These are phyloP conservation scores for Coemansia reversa DNA, from an alignment of 192 early-diverging fungal genomes.

Conservation along the genomic window DNA sequence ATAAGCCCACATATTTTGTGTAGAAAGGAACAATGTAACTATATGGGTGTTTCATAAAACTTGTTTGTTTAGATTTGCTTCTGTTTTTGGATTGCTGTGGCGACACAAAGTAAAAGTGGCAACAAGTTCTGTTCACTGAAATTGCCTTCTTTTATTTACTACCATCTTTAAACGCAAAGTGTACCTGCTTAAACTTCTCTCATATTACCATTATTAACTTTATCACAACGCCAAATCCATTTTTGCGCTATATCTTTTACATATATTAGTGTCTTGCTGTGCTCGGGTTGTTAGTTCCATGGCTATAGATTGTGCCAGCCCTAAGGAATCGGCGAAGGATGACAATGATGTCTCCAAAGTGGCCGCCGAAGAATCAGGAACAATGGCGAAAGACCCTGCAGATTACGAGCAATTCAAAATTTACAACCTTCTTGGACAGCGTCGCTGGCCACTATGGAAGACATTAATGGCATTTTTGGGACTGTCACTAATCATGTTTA, in stretches of 20 bases:
- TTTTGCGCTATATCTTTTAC: not conserved
- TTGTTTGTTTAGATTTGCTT: too few species aligned
- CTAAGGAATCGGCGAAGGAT: not conserved
- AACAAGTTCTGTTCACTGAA: too few species aligned
- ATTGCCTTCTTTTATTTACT: too few species aligned
- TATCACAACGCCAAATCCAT: not conserved
- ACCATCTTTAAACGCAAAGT: too few species aligned
- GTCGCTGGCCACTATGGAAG: slow-evolving; percentile 34
- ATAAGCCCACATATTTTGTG: too few species aligned
- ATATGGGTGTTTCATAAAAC: too few species aligned
- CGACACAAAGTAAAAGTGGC: too few species aligned
- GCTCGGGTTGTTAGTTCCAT: not conserved
- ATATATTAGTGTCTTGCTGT: not conserved
- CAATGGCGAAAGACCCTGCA: not conserved
- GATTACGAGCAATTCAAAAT: slow-evolving; percentile 20
- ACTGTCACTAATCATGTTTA: slow-evolving; percentile 64
- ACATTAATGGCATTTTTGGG: slow-evolving; percentile 24
- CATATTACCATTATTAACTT: not conserved
- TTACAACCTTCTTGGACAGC: slow-evolving; percentile 48
- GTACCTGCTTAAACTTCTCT: not conserved
- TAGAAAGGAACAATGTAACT: too few species aligned
- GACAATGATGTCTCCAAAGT: not conserved
- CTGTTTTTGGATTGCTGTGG: too few species aligned
- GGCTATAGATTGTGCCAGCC: not conserved
- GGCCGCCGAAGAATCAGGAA: not conserved